Conservation (phyloP, 345 rosid species). For the Lagerstroemia speciosa region DNA sequence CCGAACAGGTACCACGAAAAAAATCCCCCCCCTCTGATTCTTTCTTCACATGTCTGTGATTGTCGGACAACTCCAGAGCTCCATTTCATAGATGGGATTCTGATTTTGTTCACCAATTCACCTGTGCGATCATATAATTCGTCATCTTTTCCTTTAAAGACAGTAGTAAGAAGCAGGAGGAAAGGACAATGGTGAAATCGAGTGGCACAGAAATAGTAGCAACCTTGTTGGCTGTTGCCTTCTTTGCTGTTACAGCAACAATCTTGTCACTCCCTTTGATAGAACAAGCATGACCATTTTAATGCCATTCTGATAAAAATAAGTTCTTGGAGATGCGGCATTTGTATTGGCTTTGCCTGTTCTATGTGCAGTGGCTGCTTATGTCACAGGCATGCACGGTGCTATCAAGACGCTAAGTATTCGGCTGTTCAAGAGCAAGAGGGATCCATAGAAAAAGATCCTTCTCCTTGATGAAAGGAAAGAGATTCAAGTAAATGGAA, state of each 20-base stretch:
- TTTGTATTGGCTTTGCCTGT: background rate
- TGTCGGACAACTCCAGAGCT: slow-evolving; percentile 42
- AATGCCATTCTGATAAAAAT: background rate
- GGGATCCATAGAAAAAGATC: too few relatives aligned
- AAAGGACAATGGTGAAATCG: too few relatives aligned
- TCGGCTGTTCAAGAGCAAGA: too few relatives aligned
- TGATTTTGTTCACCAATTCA: slow-evolving; percentile 15
- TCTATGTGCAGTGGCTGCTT: slow-evolving; percentile 81
- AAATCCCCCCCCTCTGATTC: background rate
- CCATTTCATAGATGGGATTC: slow-evolving; percentile 91
- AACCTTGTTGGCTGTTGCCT: too few relatives aligned
- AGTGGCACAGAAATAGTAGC: too few relatives aligned
- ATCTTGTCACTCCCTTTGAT: too few relatives aligned
- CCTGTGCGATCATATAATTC: slow-evolving; percentile 1
- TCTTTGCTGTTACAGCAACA: too few relatives aligned
- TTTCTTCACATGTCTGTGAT: slow-evolving; percentile 9
- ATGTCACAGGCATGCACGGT: slow-evolving; percentile 90
- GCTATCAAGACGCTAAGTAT: slow-evolving; percentile 97
- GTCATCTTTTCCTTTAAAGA: slow-evolving; percentile 27
- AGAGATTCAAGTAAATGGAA: too few relatives aligned
- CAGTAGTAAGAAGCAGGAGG: slow-evolving; percentile 94
- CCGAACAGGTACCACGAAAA: background rate
- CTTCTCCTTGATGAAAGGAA: too few relatives aligned
- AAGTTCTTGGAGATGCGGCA: too few relatives aligned
- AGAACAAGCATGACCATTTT: too few relatives aligned